phyloP scores from a whole-genome alignment of 371 early-diverging fungal species.

The Smittium culicis region DNA sequence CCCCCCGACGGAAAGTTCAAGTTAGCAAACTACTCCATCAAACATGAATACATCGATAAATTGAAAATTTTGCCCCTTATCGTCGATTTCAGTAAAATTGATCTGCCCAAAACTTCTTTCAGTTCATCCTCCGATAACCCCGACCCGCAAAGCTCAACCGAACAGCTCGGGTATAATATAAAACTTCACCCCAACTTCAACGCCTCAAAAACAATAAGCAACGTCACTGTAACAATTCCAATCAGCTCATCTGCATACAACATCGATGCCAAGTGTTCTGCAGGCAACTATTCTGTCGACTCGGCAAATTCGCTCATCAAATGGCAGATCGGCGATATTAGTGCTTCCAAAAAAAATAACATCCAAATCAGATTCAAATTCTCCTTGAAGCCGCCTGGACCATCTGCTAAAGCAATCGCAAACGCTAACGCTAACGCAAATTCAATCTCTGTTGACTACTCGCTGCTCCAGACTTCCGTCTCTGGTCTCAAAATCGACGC shows the following conservation, averaged over 20 bases:
- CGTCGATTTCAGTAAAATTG: neutral
- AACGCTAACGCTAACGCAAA: too few species aligned
- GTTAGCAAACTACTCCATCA: conserved; percentile 34
- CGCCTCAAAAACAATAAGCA: neutral
- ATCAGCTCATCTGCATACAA: neutral
- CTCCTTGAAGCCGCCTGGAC: neutral
- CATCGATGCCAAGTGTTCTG: neutral
- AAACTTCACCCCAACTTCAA: neutral
- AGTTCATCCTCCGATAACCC: neutral
- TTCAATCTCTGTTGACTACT: conserved; percentile 19
- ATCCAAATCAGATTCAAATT: neutral
- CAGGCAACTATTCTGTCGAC: neutral
- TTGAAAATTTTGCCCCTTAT: neutral
- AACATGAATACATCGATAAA: neutral
- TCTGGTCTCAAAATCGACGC: conserved; percentile 22
- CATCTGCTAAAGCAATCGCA: neutral
- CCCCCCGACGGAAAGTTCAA: conserved; percentile 89
- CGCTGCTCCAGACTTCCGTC: conserved; percentile 16
- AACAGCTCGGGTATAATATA: conserved; percentile 12
- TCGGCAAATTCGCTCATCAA: neutral
- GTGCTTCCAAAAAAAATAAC: neutral
- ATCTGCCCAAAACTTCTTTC: neutral
- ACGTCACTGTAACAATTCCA: neutral
- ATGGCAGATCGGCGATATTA: neutral
- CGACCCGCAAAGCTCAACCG: neutral